Percentiles rank a stretch among this genome's conserved stretches.
These are phyloP conservation scores for Fusarium sororula DNA, from an alignment of 2,329 filamentous ascomycete species.

Conservation along the genomic window DNA sequence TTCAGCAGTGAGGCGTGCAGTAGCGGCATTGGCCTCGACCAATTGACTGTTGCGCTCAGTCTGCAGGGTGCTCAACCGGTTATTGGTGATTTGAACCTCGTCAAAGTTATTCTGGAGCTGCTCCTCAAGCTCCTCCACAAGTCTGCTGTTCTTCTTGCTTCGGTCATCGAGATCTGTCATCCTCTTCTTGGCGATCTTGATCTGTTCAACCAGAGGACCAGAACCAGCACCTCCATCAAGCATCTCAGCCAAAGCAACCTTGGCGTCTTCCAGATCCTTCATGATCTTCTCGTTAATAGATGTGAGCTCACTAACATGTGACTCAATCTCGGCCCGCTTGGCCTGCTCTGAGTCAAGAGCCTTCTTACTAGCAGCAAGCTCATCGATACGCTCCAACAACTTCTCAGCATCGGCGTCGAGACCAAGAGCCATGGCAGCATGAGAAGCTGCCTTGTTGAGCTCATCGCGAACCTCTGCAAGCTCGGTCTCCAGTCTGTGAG, in stretches of 20 bases:
- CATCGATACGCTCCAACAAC: slow-evolving; percentile 68
- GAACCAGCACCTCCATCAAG: slow-evolving; percentile 58
- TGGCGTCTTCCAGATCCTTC: slow-evolving; percentile 70
- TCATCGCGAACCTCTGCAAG: slow-evolving; percentile 73
- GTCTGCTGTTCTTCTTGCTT: slow-evolving; percentile 89
- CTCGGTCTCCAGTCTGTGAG: slow-evolving; percentile 67
- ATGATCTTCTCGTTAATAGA: slow-evolving; percentile 67
- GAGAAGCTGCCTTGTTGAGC: slow-evolving; percentile 69
- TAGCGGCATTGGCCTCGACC: slow-evolving; percentile 78
- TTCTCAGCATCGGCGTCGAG: slow-evolving; percentile 74
- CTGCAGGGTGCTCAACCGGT: slow-evolving; percentile 84
- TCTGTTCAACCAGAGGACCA: slow-evolving; percentile 62
- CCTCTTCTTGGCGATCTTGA: slow-evolving; percentile 71
- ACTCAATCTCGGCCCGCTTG: slow-evolving; percentile 66
- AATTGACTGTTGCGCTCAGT: slow-evolving; percentile 78
- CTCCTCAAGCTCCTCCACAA: slow-evolving; percentile 96
- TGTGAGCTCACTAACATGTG: slow-evolving; percentile 64
- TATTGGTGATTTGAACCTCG: slow-evolving; percentile 84
- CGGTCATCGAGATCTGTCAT: slow-evolving; percentile 68
- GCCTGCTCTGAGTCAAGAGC: slow-evolving; percentile 67
- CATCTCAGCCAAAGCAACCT: slow-evolving; percentile 62
- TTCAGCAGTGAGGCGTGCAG: slow-evolving; percentile 71
- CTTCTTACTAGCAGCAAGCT: slow-evolving; percentile 67
- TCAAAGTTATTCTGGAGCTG: slow-evolving; percentile 96
- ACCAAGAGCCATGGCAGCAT: slow-evolving; percentile 68